Evolutionary conservation across 768 basidiomycete species (phyloP).

Genomic region (Kwoniella europaea): DNA sequence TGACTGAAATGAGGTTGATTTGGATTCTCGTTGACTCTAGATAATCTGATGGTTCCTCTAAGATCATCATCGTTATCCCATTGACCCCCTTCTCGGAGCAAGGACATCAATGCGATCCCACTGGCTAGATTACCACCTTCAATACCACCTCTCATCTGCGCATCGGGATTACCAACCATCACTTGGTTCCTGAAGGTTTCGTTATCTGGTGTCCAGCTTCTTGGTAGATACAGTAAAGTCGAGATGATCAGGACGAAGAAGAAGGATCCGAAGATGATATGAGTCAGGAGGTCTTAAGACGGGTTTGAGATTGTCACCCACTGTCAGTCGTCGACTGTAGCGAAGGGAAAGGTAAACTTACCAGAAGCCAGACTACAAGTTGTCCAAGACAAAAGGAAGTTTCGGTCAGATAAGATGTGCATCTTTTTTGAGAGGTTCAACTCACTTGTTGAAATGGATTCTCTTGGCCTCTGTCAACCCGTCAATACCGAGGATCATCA

Average conservation of each 20-base stretch:
- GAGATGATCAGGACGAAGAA: constrained; percentile 37
- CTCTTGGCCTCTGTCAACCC: constrained; percentile 30
- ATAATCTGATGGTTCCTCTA: constrained; percentile 1
- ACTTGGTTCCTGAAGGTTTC: constrained; percentile 18
- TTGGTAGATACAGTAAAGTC: constrained; percentile 39
- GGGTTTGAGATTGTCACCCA: neutral
- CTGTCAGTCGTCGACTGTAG: neutral
- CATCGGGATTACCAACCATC: constrained; percentile 31
- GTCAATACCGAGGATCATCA: constrained; percentile 37
- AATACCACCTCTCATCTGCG: neutral
- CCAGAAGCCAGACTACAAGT: constrained; percentile 9
- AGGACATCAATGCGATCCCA: constrained; percentile 39
- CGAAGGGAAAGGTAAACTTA: neutral
- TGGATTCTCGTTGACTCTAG: neutral
- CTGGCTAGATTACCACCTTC: constrained; percentile 20
- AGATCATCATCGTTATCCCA: constrained; percentile 43
- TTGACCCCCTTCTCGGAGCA: constrained; percentile 47
- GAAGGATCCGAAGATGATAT: constrained; percentile 30
- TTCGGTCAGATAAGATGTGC: too few species aligned
- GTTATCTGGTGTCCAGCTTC: constrained; percentile 21
- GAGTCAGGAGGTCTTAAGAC: constrained; percentile 25
- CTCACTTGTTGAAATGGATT: constrained; percentile 33
- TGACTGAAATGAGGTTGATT: neutral
- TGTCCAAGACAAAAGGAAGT: too few species aligned
- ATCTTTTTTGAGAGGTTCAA: neutral